Percentiles rank a stretch among this genome's conserved stretches.
phyloP scores from a whole-genome alignment of 306 rosid genomes.

The Citrullus amarus region DNA sequence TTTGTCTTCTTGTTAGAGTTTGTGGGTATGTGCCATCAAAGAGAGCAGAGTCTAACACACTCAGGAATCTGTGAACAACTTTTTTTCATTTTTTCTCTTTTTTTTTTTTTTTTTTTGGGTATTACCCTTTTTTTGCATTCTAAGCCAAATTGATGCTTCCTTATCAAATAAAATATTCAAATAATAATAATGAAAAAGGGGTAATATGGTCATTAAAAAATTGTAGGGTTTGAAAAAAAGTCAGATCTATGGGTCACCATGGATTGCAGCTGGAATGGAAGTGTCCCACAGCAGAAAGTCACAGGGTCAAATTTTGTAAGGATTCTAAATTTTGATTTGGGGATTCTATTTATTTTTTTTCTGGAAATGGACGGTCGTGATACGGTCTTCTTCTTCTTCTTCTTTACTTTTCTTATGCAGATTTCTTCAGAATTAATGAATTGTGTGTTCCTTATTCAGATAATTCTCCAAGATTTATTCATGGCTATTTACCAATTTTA shows the following conservation, averaged over 20 bases:
- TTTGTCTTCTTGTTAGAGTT: slow-evolving; percentile 54
- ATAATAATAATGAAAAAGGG: neutral
- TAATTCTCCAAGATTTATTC: neutral
- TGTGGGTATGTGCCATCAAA: slow-evolving; percentile 40
- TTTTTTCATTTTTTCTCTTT: neutral
- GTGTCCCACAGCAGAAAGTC: slow-evolving; percentile 19
- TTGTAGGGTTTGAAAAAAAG: slow-evolving; percentile 9
- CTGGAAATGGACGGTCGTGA: neutral
- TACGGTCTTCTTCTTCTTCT: neutral
- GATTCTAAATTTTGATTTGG: neutral
- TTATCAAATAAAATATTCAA: neutral
- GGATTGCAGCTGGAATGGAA: slow-evolving; percentile 26
- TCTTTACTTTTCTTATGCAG: neutral
- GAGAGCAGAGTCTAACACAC: slow-evolving; percentile 11
- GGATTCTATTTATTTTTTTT: neutral
- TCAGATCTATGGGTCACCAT: slow-evolving; percentile 25
- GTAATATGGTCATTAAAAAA: slow-evolving; percentile 8
- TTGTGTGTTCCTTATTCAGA: neutral
- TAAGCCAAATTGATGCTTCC: slow-evolving; percentile 7
- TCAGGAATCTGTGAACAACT: slow-evolving; percentile 28
- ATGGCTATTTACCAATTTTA: neutral
- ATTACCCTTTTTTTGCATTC: neutral
- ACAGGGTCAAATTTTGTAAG: slow-evolving; percentile 12
- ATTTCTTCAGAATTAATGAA: neutral
- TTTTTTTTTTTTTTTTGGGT: neutral